Evolutionary conservation across 169 alveolate species (phyloP).

Genomic region (Blepharisma undulans): DNA sequence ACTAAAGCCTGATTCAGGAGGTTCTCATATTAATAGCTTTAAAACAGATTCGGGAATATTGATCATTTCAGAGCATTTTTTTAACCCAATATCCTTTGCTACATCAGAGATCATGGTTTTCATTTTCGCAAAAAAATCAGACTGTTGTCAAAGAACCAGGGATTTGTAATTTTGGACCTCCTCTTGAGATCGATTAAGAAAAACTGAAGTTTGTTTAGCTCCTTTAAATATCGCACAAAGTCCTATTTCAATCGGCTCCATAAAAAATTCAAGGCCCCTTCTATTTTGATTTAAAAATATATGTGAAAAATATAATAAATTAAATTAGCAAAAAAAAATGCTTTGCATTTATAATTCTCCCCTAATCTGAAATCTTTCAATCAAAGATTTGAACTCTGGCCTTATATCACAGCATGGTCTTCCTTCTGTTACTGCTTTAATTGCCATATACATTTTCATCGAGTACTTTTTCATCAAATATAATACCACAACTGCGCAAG

Average conservation of each 20-base stretch:
- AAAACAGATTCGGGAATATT: not conserved
- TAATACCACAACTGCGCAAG: slow-evolving; percentile 76
- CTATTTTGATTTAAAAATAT: not conserved
- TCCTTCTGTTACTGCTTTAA: slow-evolving; percentile 65
- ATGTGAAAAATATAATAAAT: too few relatives aligned
- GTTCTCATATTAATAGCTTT: not conserved
- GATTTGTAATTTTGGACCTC: not conserved
- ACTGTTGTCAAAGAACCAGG: not conserved
- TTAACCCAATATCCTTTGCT: not conserved
- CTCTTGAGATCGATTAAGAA: not conserved
- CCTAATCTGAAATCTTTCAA: not conserved
- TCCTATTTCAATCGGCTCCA: not conserved
- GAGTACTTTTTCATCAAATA: slow-evolving; percentile 76
- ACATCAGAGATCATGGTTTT: not conserved
- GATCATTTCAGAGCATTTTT: not conserved
- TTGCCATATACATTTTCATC: slow-evolving; percentile 52
- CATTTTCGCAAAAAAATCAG: not conserved
- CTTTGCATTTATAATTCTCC: not conserved
- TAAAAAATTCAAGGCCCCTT: not conserved
- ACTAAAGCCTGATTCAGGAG: not conserved
- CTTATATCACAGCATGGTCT: slow-evolving; percentile 9
- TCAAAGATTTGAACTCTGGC: not conserved
- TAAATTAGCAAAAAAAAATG: not conserved
- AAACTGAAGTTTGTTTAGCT: not conserved
- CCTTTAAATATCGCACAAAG: not conserved